Conservation (phyloP, 2,329 filamentous ascomycete genomes). For the Aspergillus neotritici region DNA sequence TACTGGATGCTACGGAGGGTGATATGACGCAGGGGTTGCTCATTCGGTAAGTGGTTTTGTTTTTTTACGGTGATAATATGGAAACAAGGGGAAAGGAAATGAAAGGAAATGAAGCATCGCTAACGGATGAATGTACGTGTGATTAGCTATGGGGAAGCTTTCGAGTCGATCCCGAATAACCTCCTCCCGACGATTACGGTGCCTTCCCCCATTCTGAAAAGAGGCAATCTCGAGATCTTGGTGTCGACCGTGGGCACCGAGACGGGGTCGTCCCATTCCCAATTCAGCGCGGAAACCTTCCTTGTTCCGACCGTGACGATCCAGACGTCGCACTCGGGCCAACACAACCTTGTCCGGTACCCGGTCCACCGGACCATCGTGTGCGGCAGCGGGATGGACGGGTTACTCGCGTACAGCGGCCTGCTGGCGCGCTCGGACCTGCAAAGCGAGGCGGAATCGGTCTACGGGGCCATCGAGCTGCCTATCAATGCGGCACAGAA, state of each 20-base stretch:
- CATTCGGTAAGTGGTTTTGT: constrained; percentile 48
- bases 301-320: constrained; percentile 73
- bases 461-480: constrained; percentile 35
- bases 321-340: constrained; percentile 57
- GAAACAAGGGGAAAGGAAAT: constrained; percentile 51
- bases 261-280: constrained; percentile 43
- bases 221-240: constrained; percentile 56
- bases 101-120: constrained; percentile 30
- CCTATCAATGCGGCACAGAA: constrained; percentile 43
- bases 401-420: constrained; percentile 45
- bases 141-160: constrained; percentile 50
- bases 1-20: constrained; percentile 49
- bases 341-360: constrained; percentile 63
- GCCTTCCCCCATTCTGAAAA: constrained; percentile 52
- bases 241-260: constrained; percentile 50
- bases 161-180: constrained; percentile 43
- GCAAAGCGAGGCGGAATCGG: constrained; percentile 25
- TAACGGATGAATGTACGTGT: background rate
- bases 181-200: constrained; percentile 52
- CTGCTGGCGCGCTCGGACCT: constrained; percentile 28
- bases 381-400: constrained; percentile 66
- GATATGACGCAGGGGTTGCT: constrained; percentile 53
- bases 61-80: constrained; percentile 34
- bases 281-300: constrained; percentile 55
- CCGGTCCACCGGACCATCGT: constrained; percentile 80